Evolutionary conservation across 148 eudicot genomes (phyloP), one percentile per base, ranked within the genome.

Genomic region (Persicaria maculosa): DNA sequence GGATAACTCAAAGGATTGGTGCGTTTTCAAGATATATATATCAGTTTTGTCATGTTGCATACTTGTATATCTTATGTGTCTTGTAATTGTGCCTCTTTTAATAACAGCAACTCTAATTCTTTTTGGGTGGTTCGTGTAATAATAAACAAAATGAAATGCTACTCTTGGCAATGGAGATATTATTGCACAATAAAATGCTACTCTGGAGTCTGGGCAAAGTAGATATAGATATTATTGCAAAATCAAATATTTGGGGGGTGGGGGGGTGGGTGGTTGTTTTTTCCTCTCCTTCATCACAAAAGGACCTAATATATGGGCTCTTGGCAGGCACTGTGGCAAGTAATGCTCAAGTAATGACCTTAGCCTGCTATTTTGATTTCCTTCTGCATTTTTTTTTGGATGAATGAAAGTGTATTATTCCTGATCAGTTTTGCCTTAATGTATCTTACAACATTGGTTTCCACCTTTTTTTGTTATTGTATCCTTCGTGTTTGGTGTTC

Each of bases 1-100:
- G 53, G 99, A 95, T 82, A 89, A 95, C 76, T 72, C 86, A 15
- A 88, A 92, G 54, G 85, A 79, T 79, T 96, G 99, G 99, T 96
- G 80, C 77, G 80, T 83, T 72, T 0, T 50, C 70, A 14, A 36
- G 17, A 31, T 16, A 40, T 14, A 65, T 40, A 65, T 14, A 65
- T 40, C 19, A 65, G 70, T 65, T 46, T 11, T 65, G 6, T 12
- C 47, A 40, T 65, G 70, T 40, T 46, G 14, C 7, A 11, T 31
- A 40, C 19, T 65, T 11, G 1, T 40, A 8, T 9, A 17, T 57
- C 62, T 57, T 19, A 6, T 9, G 25, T 19, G 8, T 19, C 22
- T 57, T 57, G 6, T 8, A 9, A 57, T 48, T 48, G 12, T 7
- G 52, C 20, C 62, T 19, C 62, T 43, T 43, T 36, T 65, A 40